Conservation (phyloP, 345 rosid genomes). For the rapeseed (Brassica napus) region Da-Ae NC_063452.1:54689001-54689500, state of each 20-base stretch:
- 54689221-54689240: constrained; percentile 57
- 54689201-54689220: constrained; percentile 79
- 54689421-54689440: constrained; percentile 49
- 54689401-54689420: constrained; percentile 34
- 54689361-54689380: constrained; percentile 25
- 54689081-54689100: neutral
- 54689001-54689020: neutral
- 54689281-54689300: constrained; percentile 22
- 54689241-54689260: constrained; percentile 32
- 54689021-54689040: neutral
- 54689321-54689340: constrained; percentile 1
- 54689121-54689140: no score
- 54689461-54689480: constrained; percentile 4
- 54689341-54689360: neutral
- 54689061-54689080: neutral
- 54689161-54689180: constrained; percentile 69
- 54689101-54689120: neutral
- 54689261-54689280: constrained; percentile 28
- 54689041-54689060: neutral
- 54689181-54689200: constrained; percentile 72
- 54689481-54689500: constrained; percentile 25
- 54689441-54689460: constrained; percentile 44
- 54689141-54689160: neutral
- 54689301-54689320: constrained; percentile 6
- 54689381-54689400: constrained; percentile 3